Percentiles rank a stretch among this genome's conserved stretches.
phyloP scores from a whole-genome alignment of 116 monocot species.

The Iris pallida region DNA sequence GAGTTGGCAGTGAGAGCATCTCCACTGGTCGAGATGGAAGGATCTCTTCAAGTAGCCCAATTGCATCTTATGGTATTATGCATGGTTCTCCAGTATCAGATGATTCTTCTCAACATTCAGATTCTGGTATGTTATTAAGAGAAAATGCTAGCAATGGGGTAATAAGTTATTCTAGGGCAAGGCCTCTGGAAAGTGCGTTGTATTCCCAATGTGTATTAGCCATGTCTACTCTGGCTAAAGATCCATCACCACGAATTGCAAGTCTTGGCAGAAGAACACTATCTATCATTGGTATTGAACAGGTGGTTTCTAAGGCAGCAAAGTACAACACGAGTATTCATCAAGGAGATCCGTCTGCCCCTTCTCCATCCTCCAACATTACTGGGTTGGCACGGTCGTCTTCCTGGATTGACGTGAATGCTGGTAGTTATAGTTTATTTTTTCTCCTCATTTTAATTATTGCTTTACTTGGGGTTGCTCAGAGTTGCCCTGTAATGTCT shows the following conservation, averaged over 20 bases:
- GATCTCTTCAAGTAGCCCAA: conserved; percentile 70
- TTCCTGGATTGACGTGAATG: conserved; percentile 92
- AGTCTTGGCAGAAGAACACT: conserved; percentile 57
- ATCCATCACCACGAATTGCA: conserved; percentile 69
- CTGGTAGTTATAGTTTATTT: conserved; percentile 38
- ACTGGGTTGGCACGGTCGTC: conserved; percentile 73
- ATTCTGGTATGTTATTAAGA: conserved; percentile 62
- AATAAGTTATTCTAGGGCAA: conserved; percentile 32
- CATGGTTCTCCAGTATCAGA: conserved; percentile 82
- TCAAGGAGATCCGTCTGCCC: conserved; percentile 45
- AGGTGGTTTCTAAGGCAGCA: conserved; percentile 50
- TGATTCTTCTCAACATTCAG: conserved; percentile 87
- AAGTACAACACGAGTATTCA: conserved; percentile 32
- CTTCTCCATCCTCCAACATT: conserved; percentile 37
- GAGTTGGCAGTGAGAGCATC: conserved; percentile 51
- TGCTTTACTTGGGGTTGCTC: neutral
- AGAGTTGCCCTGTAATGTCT: neutral
- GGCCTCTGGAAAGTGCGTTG: conserved; percentile 32
- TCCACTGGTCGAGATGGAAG: conserved; percentile 58
- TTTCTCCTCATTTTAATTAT: neutral
- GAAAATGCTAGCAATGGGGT: conserved; percentile 64
- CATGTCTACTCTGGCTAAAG: conserved; percentile 74
- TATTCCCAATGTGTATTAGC: conserved; percentile 70
- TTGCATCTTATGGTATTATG: conserved; percentile 50
- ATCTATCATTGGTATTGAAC: conserved; percentile 76